Percentiles rank a stretch among this genome's conserved stretches.
Evolutionary conservation across 208 protist species (phyloP).

Genomic region (Wallacemonas rigidus): DNA sequence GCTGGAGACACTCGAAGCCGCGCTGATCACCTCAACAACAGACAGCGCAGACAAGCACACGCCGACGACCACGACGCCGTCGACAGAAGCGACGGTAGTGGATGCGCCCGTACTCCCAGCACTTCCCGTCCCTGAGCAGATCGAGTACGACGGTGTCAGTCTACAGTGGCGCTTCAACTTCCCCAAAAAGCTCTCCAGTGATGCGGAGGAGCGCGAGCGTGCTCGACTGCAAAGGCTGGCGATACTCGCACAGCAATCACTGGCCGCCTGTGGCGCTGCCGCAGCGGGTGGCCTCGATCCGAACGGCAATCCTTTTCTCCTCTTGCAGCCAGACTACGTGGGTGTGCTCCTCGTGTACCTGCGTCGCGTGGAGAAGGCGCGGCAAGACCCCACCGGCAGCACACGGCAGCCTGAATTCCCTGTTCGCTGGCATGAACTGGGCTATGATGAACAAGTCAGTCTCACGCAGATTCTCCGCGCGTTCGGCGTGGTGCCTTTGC

Average conservation of each 20-base stretch:
- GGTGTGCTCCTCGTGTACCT: constrained; percentile 78
- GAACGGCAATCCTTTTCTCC: constrained; percentile 42
- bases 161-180: constrained; percentile 46
- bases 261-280: constrained; percentile 2
- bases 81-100: neutral
- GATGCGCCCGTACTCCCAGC: constrained; percentile 14
- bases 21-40: neutral
- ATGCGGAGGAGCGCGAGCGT: constrained; percentile 20
- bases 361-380: constrained; percentile 26
- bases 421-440: constrained; percentile 78
- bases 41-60: too few species aligned
- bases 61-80: neutral
- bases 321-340: constrained; percentile 68
- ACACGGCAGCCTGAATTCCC: constrained; percentile 33
- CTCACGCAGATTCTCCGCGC: constrained; percentile 61
- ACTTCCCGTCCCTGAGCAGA: constrained; percentile 25
- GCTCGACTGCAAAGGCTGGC: constrained; percentile 1
- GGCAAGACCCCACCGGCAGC: neutral
- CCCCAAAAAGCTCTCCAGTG: constrained; percentile 26
- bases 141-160: constrained; percentile 28
- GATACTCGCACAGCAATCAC: constrained; percentile 1
- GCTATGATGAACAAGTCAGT: constrained; percentile 59
- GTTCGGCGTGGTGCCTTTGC: constrained; percentile 54
- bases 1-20: neutral
- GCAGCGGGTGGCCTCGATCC: constrained; percentile 22